phyloP scores from a whole-genome alignment of 2,329 filamentous ascomycete species.

The Dothideomycetidae sp. region DNA sequence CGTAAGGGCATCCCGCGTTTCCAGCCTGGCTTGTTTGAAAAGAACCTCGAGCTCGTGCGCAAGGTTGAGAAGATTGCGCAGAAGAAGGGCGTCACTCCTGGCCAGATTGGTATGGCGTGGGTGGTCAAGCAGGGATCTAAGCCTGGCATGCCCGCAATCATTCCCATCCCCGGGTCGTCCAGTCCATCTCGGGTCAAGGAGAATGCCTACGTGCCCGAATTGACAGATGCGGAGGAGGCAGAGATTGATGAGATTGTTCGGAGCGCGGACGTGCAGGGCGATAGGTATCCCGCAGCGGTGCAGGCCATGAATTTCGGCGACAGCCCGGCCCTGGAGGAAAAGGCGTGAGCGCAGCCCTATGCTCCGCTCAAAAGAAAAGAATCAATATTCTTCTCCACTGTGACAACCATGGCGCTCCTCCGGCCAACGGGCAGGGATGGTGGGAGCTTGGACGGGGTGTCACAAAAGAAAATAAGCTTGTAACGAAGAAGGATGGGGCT shows the following conservation, averaged over 20 bases:
- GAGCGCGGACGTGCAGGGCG: conserved; percentile 29
- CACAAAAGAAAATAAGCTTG: too few species aligned
- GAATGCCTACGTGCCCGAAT: conserved; percentile 26
- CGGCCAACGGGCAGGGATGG: too few species aligned
- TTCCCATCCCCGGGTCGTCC: conserved; percentile 31
- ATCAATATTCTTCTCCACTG: too few species aligned
- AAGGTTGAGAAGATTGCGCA: conserved; percentile 44
- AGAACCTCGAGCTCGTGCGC: conserved; percentile 48
- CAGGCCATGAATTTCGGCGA: conserved; percentile 18
- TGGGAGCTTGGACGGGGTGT: too few species aligned
- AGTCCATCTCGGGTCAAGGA: conserved; percentile 26
- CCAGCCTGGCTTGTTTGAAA: conserved; percentile 45
- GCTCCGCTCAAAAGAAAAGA: too few species aligned
- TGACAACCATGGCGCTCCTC: too few species aligned
- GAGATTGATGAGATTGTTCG: conserved; percentile 39
- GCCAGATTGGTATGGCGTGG: conserved; percentile 38
- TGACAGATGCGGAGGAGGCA: conserved; percentile 35
- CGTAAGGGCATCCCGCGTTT: conserved; percentile 42
- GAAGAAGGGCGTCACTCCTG: conserved; percentile 37
- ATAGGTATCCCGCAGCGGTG: conserved; percentile 23
- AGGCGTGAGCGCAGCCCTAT: too few species aligned
- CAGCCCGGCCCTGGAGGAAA: conserved; percentile 16
- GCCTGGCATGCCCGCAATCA: conserved; percentile 29
- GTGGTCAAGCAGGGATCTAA: conserved; percentile 29
- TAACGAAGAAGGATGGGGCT: too few species aligned